These are phyloP conservation scores for Heliocybe sulcata DNA, from an alignment of 1,284 basidiomycete genomes.

Conservation along the genomic window DNA sequence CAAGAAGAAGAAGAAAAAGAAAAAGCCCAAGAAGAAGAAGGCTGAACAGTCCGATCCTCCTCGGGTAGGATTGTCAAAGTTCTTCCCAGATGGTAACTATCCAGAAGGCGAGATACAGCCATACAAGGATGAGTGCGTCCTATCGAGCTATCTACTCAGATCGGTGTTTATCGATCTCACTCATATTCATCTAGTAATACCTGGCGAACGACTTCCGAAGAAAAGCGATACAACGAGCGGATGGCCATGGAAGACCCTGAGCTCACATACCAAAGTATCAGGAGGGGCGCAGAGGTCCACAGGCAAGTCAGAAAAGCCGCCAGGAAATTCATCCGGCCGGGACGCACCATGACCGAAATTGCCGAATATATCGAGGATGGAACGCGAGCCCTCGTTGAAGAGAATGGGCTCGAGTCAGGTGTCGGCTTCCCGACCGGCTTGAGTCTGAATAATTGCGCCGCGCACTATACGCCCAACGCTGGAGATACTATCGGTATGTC, in stretches of 20 bases:
- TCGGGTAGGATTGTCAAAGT: constrained; percentile 83
- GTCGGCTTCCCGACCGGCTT: constrained; percentile 98
- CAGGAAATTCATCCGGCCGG: constrained; percentile 81
- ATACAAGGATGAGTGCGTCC: constrained; percentile 82
- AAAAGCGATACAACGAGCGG: constrained; percentile 82
- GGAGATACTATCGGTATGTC: constrained; percentile 80
- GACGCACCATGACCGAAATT: constrained; percentile 94
- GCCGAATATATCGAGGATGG: constrained; percentile 92
- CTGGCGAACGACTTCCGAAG: constrained; percentile 86
- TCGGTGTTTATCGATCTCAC: constrained; percentile 6
- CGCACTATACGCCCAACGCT: constrained; percentile 96
- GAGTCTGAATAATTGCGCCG: constrained; percentile 91
- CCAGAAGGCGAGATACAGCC: constrained; percentile 90
- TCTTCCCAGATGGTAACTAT: constrained; percentile 81
- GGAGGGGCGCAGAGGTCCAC: constrained; percentile 94
- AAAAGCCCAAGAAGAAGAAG: constrained; percentile 85
- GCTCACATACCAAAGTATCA: constrained; percentile 82
- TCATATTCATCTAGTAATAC: constrained; percentile 51
- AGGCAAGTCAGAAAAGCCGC: constrained; percentile 86
- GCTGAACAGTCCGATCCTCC: constrained; percentile 87
- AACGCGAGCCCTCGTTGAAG: constrained; percentile 87
- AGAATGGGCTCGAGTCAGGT: constrained; percentile 79
- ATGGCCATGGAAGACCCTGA: constrained; percentile 74
- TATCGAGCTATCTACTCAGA: constrained; percentile 5
- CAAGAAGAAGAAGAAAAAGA: constrained; percentile 88